These are phyloP conservation scores for Kernera saxatilis DNA, from an alignment of 345 rosid species.

Conservation along the genomic window DNA sequence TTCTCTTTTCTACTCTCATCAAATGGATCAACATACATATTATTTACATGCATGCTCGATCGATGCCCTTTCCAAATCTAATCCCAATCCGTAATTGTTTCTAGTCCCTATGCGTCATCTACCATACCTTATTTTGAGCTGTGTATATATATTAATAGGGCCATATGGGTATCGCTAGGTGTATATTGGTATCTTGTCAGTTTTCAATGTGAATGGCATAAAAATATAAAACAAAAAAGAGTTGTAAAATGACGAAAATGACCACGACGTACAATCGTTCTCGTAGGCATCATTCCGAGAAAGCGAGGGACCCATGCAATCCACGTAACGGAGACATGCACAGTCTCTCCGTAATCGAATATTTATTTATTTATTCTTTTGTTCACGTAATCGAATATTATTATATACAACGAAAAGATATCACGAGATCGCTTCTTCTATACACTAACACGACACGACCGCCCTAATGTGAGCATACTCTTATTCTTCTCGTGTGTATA, in stretches of 20 bases:
- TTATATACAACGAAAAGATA: constrained; percentile 10
- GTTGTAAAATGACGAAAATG: constrained; percentile 17
- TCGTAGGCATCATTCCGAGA: constrained; percentile 20
- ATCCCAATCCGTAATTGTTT: too few species aligned
- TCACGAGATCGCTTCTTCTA: background rate
- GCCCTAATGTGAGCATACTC: constrained; percentile 18
- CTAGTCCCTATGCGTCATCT: too few species aligned
- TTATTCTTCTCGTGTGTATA: background rate
- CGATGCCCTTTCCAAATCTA: too few species aligned
- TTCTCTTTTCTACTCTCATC: too few species aligned
- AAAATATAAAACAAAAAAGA: background rate
- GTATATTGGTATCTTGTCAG: background rate
- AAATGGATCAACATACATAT: too few species aligned
- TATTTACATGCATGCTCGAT: too few species aligned
- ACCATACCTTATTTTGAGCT: background rate
- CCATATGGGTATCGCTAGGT: too few species aligned
- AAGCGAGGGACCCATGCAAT: constrained; percentile 49
- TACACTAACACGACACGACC: constrained; percentile 4
- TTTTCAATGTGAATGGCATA: constrained; percentile 12
- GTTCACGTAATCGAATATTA: background rate
- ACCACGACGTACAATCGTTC: constrained; percentile 28
- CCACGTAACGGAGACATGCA: constrained; percentile 51
- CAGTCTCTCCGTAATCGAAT: constrained; percentile 17
- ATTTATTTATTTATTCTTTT: constrained; percentile 18
- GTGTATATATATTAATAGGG: too few species aligned